Evolutionary conservation across 768 basidiomycete genomes (phyloP), one percentile per base, ranked within the genome.

Genomic region (Kwoniella newhampshirensis): DNA sequence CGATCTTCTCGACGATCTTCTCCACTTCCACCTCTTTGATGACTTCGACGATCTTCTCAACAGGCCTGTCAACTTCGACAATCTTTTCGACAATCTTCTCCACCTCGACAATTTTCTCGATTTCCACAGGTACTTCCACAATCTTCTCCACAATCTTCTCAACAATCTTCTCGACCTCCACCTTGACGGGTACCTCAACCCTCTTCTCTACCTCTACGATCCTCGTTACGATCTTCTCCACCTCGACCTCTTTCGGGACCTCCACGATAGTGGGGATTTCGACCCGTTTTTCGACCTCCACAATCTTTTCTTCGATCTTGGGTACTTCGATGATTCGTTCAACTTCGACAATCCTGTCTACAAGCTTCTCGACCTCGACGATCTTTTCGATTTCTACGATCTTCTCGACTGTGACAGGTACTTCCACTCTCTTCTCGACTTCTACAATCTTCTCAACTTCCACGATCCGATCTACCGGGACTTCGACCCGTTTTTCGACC

Each of bases 121-220:
- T 57, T 17, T 63, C 61, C 23, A 71, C 70, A 11, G 67, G 54
- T 60, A 46, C 53, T 35, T 71, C 69, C 2, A 74, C 45, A 46
- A 59, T 59, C 26, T 54, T 56, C 18, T 69, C 71, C 8, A 63
- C 43, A 36, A 57, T 54, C 5, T 68, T 70, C 50, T 74, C 72
- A 17, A 71, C 58, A 37, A 74, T 63, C 57, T 68, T 72, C 36
- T 77, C 71, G 28, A 75, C 66, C 47, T 67, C 51, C 9, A 63
- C 59, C 23, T 42, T 59, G 42, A 62, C 58, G 30, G 55, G 49
- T 35, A 56, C 54, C 27, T 61, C 64, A 3, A 62, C 62, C n/a
- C 26, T 28, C 53, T 54, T 63, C 44, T 63, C 23, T 52, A 63
- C 62, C 36, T 64, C 63, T 6, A 66, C 68, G 36, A 70, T 59